Base-by-base conservation (phyloP, 2,329 filamentous ascomycete genomes). In the Neonectria coccinea region DNA sequence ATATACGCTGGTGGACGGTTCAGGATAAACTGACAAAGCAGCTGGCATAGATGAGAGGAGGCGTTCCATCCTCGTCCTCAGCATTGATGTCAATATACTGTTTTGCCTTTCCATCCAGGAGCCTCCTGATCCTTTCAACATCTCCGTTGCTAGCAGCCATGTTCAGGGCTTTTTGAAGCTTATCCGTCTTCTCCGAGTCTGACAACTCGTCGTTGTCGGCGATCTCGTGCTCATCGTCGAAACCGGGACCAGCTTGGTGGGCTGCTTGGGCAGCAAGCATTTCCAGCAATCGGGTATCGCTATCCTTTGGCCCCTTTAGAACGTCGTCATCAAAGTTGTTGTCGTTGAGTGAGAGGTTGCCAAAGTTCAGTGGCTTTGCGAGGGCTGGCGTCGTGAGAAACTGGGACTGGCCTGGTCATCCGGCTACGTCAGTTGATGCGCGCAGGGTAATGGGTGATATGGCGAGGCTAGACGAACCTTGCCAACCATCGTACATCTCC, bases 401-500 rank as follows among this genome's bases (percentile, higher is more conserved):
- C 81, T 97, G 94, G 48, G 95, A 97, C 85, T 97, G 93, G 70
- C 95, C 95, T 97, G 76, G 57, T 65, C 33, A 53, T 45, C 56
- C 44, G 55, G 55, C 59, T 54, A 45, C 51, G 72, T 77, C 63
- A 78, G 74, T 71, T 41, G 67, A 65, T 68, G 69, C 58, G 60
- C 69, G 68, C 69, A 69, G 39, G 27, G 63, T 53, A 63, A 25
- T 39, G 33, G 54, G 53, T 56, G 53, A 55, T 31, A 66, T 63
- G 57, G 61, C 55, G 59, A 65, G 58, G 64, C 63, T 42, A 53
- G 39, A 81, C 83, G 67, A 70, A 85, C 95, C 95, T 90, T 98
- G 94, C 96, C 96, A 99, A 72, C 93, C 96, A 86, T 99, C 96
- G 79, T 98, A 99, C 83, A 97, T 93, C 84, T 98, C 96, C 44